Base-by-base conservation (phyloP, 768 basidiomycete species). In the Boletus vermiculosoides region DNA sequence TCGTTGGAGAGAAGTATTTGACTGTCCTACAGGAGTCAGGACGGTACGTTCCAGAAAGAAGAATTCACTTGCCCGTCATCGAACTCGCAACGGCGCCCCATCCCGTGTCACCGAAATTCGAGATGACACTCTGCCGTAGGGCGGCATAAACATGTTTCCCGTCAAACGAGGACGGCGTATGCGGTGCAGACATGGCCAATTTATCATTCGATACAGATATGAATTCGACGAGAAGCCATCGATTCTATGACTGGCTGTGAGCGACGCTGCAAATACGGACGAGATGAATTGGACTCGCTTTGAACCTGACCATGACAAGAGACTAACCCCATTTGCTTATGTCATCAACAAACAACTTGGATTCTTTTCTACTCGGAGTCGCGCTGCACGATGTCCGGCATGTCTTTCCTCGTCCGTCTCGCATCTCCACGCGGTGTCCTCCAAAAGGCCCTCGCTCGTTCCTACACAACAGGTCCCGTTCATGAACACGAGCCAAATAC, bases 141-240 rank as follows among this genome's bases (percentile, higher is more conserved):
- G 92, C 85, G 4, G 76, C 69, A 73, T 83, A 91, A 50, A 94
- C 81, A 20, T 81, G 78, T 63, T 84, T 88, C n/a, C 80, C 78
- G 45, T 84, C 84, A 12, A 89, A 66, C 47, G 71, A 61, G 34
- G 51, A 28, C 23, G 52, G 55, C 20, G 59, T 56, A 2, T 47
- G n/a, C 16, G 52, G 51, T 13, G 47, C 23, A 13, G 45, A 36
- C 36, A 55, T 33, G 49, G 70, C 45, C 57, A 52, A 48, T 45
- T 25, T 53, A 20, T 58, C 51, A 40, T 55, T 39, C 22, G 73
- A 69, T 10, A 81, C 69, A 1, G 79, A 74, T 37, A 94, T 80
- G 65, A 95, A 86, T 71, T 96, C 92, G 53, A 94, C 85, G 33
- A 96, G 83, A 12, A 95, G 73, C 90, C 92, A 94, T 37, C 93